Evolutionary conservation across 768 basidiomycete genomes (phyloP).

Genomic region (Leccinellum luteum): DNA sequence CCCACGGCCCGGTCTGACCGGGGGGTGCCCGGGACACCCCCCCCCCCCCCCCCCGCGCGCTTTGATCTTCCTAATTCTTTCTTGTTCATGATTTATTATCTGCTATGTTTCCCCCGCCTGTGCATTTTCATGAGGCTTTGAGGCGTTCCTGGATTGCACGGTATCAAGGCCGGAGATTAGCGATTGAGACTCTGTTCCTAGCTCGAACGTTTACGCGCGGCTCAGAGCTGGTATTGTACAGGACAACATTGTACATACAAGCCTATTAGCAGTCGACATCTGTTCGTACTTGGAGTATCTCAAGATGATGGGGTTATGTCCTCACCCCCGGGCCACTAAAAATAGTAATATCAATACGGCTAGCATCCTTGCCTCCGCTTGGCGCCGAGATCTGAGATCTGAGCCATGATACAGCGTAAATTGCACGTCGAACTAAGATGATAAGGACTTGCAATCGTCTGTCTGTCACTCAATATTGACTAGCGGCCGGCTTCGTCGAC

Average conservation of each 20-base stretch:
- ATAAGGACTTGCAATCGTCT: no score
- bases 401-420: no score
- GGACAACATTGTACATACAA: background rate
- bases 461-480: no score
- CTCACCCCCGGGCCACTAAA: no score
- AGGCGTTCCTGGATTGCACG: background rate
- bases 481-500: no score
- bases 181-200: background rate
- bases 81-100: conserved; percentile 18
- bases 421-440: no score
- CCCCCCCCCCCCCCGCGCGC: no score
- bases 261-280: background rate
- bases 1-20: no score
- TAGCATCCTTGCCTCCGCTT: no score
- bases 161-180: background rate
- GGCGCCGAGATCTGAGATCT: no score
- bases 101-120: background rate
- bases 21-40: no score
- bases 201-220: background rate
- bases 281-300: background rate
- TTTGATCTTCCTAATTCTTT: conserved; percentile 2
- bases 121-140: background rate
- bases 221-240: background rate
- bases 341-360: background rate
- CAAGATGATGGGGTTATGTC: background rate